Percentiles rank a stretch among this genome's conserved stretches.
Conservation (phyloP, 345 rosid genomes). For the Hibiscus tridactylites region DNA sequence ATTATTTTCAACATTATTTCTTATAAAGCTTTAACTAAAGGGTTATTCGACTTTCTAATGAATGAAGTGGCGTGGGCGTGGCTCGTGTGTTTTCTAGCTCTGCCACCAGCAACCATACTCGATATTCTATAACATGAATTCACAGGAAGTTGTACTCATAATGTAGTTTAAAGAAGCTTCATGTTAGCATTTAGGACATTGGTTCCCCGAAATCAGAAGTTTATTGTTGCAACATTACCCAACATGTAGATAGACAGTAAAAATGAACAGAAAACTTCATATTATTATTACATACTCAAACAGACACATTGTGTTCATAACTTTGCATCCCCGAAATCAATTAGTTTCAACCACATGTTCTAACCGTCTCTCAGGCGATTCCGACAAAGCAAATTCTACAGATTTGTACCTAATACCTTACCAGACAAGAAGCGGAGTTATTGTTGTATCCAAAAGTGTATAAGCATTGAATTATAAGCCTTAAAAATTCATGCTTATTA, state of each 20-base stretch:
- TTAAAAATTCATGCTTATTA: slow-evolving; percentile 46
- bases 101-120: too few species aligned
- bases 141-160: too few species aligned
- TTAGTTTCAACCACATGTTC: slow-evolving; percentile 61
- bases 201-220: neutral
- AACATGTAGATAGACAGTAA: neutral
- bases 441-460: slow-evolving; percentile 60
- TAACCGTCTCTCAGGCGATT: slow-evolving; percentile 58
- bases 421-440: slow-evolving; percentile 59
- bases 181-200: neutral
- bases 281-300: neutral
- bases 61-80: too few species aligned
- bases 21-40: neutral
- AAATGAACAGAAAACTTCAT: neutral
- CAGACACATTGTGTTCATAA: neutral
- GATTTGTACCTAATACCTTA: slow-evolving; percentile 44
- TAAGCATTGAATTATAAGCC: slow-evolving; percentile 63
- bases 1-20: neutral
- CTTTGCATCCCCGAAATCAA: neutral
- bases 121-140: too few species aligned
- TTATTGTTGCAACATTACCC: neutral
- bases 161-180: neutral
- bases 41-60: neutral
- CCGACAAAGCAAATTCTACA: slow-evolving; percentile 39
- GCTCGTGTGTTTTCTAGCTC: too few species aligned